Base-by-base conservation (phyloP, 75 land plant genomes). In the Azolla pinnata region DNA sequence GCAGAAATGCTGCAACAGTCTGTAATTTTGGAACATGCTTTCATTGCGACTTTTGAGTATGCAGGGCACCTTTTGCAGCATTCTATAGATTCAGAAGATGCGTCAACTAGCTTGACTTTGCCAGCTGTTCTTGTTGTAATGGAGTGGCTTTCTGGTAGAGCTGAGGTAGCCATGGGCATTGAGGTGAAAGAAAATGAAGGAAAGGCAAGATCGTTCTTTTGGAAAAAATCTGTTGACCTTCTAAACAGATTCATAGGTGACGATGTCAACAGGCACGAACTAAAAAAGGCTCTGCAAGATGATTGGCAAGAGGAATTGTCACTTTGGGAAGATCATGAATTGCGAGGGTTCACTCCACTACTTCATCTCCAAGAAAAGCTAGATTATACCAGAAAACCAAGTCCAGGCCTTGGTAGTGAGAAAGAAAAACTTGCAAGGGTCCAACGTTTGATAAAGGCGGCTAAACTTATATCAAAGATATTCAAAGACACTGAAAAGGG, bases 261-360 rank as follows among this genome's bases (percentile, higher is more conserved):
- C 67, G 79, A 81, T 21, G 27, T 32, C 23, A 35, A 61, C 19
- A 59, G 67, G 34, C 17, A 71, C 28, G 79, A 70, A 52, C 61
- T 64, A 24, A 75, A 64, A 53, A 69, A 47, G 29, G 23, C 16
- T 40, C 33, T n/a, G n/a, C 19, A 80, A 48, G 81, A 69, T 5
- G 81, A 81, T 56, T 69, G 65, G 62, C 83, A 65, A 29, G 75
- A 67, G 31, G 64, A 70, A 10, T 62, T 68, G 47, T 76, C 84
- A 18, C 65, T 91, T 31, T 84, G 86, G 83, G 97, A 91, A 67
- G 97, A 91, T 47, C 63, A 81, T 68, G 97, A 91, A 47, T 63
- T 91, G 26, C 68, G 81, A 44, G 97, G 93, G 26, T 84, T 87
- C 62, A 34, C 74, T 28, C 89, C 95, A n/a, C 71, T 91, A 52